Base-by-base conservation (phyloP, 2,329 filamentous ascomycete species). In the Talaromyces marneffei region DNA sequence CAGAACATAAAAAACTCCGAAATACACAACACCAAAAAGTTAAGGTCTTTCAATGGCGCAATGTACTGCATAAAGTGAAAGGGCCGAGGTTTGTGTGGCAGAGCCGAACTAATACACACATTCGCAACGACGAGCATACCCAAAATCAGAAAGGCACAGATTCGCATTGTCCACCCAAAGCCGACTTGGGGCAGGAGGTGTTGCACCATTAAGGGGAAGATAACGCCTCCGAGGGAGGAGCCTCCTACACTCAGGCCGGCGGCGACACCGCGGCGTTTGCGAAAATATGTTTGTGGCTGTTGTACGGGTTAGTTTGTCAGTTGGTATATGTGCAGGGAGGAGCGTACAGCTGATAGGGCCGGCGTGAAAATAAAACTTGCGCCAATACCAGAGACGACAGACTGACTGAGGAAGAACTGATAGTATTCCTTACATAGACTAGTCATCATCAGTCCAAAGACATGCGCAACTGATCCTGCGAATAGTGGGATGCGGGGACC, bases 201-300 rank as follows among this genome's bases (percentile, higher is more conserved):
- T 1, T 78, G 72, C 18, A 86, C 79, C 80, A 87, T 84, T 67
- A 87, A 85, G 0, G 85, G 85, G 53, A 86, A 81, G 39, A 87
- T 79, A 14, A 87, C 82, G 8, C 84, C 84, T 2, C 83, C 84
- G 2, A 85, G 65, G 0, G 78, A 80, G 5, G 80, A 82, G 0
- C 52, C 52, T 44, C 29, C 59, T 14, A 57, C 53, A 44, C 9
- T 55, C 23, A 57, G 77, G 23, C 59, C 59, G 14, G 40, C 42
- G n/a, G 59, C 59, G 5, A 52, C 39, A n/a, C 59, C 59, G 23
- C 59, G 52, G 33, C 40, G 35, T 35, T 50, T 55, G 10, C 40
- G 44, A 25, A 61, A 61, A 29, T 55, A 61, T 50, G 59, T 61
- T 44, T 60, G 58, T 83, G 84, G 2, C 81, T 78, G 2, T 50